Conservation (phyloP, 345 rosid species). For the Eucalyptus cladocalyx region DNA sequence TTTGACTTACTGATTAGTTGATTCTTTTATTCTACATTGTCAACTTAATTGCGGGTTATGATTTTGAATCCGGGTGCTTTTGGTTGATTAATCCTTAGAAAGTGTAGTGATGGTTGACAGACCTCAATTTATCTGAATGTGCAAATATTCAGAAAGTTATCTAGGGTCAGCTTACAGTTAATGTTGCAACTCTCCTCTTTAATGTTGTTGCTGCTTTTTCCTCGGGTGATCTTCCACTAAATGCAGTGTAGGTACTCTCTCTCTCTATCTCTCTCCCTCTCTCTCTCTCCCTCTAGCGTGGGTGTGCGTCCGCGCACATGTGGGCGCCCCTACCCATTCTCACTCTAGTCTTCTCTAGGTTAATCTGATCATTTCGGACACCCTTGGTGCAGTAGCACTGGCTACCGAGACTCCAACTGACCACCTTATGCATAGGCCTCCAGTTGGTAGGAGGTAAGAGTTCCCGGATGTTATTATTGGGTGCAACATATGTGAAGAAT, state of each 20-base stretch:
- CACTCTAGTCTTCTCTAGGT: conserved; percentile 58
- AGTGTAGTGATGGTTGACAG: not conserved
- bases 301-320: too few species aligned
- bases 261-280: not conserved
- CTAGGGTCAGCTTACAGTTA: conserved; percentile 75
- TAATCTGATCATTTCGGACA: conserved; percentile 84
- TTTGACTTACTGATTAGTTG: not conserved
- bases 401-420: conserved; percentile 98
- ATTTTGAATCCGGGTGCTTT: not conserved
- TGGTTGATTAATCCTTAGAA: not conserved
- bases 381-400: conserved; percentile 96
- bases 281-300: too few species aligned
- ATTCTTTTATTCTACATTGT: not conserved
- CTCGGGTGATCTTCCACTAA: fast-evolving
- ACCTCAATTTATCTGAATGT: conserved; percentile 9
- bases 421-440: conserved; percentile 75
- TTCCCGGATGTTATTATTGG: not conserved
- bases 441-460: conserved; percentile 38
- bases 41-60: not conserved
- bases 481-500: not conserved
- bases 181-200: conserved; percentile 6
- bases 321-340: too few species aligned
- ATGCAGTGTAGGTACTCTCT: conserved; percentile 50
- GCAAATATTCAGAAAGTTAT: conserved; percentile 92
- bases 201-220: conserved; percentile 77